Base-by-base conservation (phyloP, 805 yeast species). In the Brettanomyces custersianus region DNA sequence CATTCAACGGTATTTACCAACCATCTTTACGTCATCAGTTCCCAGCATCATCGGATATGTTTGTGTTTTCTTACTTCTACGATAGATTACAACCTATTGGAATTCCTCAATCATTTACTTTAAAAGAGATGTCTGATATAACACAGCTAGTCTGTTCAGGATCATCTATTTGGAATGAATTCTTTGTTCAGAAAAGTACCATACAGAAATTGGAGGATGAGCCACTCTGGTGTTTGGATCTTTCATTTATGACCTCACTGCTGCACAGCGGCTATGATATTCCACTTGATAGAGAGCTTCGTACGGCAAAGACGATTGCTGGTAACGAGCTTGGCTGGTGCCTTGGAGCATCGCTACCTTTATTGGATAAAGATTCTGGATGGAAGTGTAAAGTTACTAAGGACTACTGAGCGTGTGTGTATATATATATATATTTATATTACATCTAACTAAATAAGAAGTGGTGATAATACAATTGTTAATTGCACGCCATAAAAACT, bases 261-360 rank as follows among this genome's bases (percentile, higher is more conserved):
- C 67, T 92, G 45, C 96, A 88, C 60, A 80, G 88, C n/a, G 99
- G 99, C 30, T 92, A 92, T 60, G 96, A 90, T 48, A 86, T 92
- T 45, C 96, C 96, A 42, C 70, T 84, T 40, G 67, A 71, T 45
- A 77, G 97, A 57, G 96, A 90, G 60, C 75, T 92, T 47, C 83
- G 75, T 59, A 92, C 96, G 5, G 97, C 96, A 7, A 78, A 86
- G 66, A 87, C 76, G 55, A 85, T 92, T 48, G 81, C 77, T 35
- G 76, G 77, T 53, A 87, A 85, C 51, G 98, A 92, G 63, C 70
- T 92, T 35, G 99, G 98, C 23, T 92, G 99, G 99, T 92, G 97
- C 66, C 68, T 92, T 38, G 99, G 99, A 49, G 98, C 97, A 2
- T 85, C 96, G 2, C 70, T 92, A 49, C 97, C 97, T 7, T 65